Conservation (phyloP, 495 filamentous ascomycete species). For the Glonium stellatum region DNA sequence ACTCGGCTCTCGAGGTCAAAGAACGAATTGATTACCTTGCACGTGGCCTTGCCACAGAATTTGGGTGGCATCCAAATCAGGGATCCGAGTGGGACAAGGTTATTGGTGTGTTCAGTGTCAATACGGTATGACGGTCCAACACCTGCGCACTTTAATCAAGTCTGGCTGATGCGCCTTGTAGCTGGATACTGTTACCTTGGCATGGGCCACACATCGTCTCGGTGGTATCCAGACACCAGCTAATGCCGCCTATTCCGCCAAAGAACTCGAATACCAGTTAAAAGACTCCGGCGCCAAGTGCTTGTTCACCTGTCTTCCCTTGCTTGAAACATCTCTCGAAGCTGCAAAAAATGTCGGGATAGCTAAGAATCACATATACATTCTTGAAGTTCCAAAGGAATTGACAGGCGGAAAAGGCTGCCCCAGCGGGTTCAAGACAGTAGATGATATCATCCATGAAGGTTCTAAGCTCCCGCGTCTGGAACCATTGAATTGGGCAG, state of each 20-base stretch:
- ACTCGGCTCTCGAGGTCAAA: slow-evolving; percentile 57
- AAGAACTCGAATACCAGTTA: slow-evolving; percentile 73
- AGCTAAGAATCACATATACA: slow-evolving; percentile 63
- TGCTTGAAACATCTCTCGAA: slow-evolving; percentile 61
- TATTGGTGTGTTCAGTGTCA: slow-evolving; percentile 66
- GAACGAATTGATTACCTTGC: slow-evolving; percentile 65
- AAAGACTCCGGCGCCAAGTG: slow-evolving; percentile 66
- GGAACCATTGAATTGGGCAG: slow-evolving; percentile 60
- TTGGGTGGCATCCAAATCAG: slow-evolving; percentile 67
- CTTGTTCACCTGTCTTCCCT: slow-evolving; percentile 71
- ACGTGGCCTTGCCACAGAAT: slow-evolving; percentile 60
- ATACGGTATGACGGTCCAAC: slow-evolving; percentile 56
- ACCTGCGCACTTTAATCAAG: neutral
- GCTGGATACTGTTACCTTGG: slow-evolving; percentile 74
- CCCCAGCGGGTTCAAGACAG: slow-evolving; percentile 56
- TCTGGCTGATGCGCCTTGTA: slow-evolving; percentile 31
- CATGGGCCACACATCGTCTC: slow-evolving; percentile 69
- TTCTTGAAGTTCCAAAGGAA: slow-evolving; percentile 59
- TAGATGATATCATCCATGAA: slow-evolving; percentile 59
- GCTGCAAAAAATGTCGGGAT: slow-evolving; percentile 63
- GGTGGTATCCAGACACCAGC: slow-evolving; percentile 71
- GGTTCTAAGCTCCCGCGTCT: slow-evolving; percentile 57
- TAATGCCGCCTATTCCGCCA: slow-evolving; percentile 72
- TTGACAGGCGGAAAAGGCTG: slow-evolving; percentile 43
- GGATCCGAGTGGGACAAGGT: slow-evolving; percentile 86